A percentile compares a stretch with the other conserved stretches of the same genome.
Evolutionary conservation across 306 rosid species (phyloP).

Genomic region (Abrus precatorius): DNA sequence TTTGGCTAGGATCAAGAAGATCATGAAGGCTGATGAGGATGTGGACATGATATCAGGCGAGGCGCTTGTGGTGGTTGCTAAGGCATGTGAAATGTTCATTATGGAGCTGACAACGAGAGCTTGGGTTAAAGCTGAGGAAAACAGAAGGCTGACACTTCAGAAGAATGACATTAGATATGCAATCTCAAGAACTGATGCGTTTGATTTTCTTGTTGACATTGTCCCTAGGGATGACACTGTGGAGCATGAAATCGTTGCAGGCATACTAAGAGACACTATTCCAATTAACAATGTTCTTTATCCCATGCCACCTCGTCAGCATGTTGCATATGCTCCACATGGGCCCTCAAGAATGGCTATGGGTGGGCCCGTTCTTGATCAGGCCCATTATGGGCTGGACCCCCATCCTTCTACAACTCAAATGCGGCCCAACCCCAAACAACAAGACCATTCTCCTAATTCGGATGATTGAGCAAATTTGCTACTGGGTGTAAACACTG

Average conservation of each 20-base stretch:
- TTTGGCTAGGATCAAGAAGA: constrained; percentile 71
- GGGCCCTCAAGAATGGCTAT: constrained; percentile 57
- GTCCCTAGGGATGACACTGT: constrained; percentile 63
- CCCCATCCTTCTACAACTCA: constrained; percentile 46
- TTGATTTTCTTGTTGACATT: constrained; percentile 69
- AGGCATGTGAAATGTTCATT: constrained; percentile 82
- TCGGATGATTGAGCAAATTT: constrained; percentile 51
- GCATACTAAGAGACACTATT: constrained; percentile 48
- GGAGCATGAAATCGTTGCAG: constrained; percentile 51
- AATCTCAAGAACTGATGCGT: constrained; percentile 64
- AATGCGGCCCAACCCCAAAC: constrained; percentile 43
- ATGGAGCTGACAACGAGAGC: constrained; percentile 69
- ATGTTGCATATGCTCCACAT: constrained; percentile 16
- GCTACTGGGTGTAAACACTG: not conserved
- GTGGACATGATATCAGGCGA: constrained; percentile 73
- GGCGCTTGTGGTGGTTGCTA: constrained; percentile 65
- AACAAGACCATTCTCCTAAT: constrained; percentile 51
- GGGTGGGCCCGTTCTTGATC: constrained; percentile 58
- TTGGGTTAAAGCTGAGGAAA: constrained; percentile 66
- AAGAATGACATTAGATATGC: constrained; percentile 71
- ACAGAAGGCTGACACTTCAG: constrained; percentile 64
- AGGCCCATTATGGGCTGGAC: constrained; percentile 52
- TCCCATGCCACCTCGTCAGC: not conserved
- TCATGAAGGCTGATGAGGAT: constrained; percentile 73
- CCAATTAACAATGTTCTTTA: no score